Base-by-base conservation (phyloP, 129 eudicot species). In the Escallonia rubra region DNA sequence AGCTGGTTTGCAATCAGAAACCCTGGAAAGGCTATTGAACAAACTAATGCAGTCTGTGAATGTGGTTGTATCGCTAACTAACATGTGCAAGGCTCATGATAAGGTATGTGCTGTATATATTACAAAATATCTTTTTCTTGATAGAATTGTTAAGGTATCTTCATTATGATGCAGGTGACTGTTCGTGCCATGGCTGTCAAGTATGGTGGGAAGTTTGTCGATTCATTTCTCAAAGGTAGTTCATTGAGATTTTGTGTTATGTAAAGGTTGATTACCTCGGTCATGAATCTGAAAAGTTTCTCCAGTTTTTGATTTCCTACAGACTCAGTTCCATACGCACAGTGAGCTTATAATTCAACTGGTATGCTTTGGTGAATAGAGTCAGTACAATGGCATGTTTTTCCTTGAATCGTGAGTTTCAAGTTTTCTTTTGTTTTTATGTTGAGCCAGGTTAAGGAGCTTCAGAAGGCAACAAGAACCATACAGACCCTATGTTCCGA, bases 381-480 rank as follows among this genome's bases (percentile, higher is more conserved):
- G 34, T 23, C 34, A 23, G 34, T 23, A 23, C 1, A 23, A 23
- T 23, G 34, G 34, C 34, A 23, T 34, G 61, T 1, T 23, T 3
- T 10, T 49, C n/a, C 53, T 49, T 7, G 1, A 49, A 49, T 49
- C 12, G 10, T 50, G 44, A 40, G 65, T 16, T 63, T 45, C 63
- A 10, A 45, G 43, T 0, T 41, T 54, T 68, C 46, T 54, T 59
- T 54, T 78, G 58, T 6, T 42, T 62, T 66, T 68, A 15, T 15
- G 23, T 46, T 12, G 41, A 53, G 72, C 71, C 81, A 89, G 96
- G 76, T 86, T 60, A 79, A 50, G 67, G 90, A 86, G 55, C 88
- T 89, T 61, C 96, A 86, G 83, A 86, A 73, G 74, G 96, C 94
- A 61, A 89, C 96, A 71, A 86, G 90, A 83, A 83, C 87, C 40